Evolutionary conservation across 352 stramenopile species (phyloP).

Genomic region (Phytophthora melonis): DNA sequence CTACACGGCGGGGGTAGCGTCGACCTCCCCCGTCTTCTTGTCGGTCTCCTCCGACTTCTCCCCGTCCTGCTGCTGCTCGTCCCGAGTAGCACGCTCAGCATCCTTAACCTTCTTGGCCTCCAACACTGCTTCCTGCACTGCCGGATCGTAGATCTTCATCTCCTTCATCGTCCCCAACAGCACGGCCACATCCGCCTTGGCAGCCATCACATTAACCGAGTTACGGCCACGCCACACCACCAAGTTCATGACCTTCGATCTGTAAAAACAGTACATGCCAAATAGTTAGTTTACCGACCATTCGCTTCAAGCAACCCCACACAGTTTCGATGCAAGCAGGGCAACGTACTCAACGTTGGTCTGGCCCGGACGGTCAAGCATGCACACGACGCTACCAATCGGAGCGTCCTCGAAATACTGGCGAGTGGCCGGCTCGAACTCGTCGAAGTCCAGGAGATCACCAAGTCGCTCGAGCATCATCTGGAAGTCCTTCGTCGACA

Average conservation of each 20-base stretch:
- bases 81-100: slow-evolving; percentile 50
- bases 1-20: slow-evolving; percentile 26
- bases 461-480: slow-evolving; percentile 87
- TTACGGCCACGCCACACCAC: slow-evolving; percentile 89
- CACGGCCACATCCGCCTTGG: slow-evolving; percentile 81
- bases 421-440: slow-evolving; percentile 67
- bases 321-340: neutral
- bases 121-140: slow-evolving; percentile 51
- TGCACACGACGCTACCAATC: slow-evolving; percentile 85
- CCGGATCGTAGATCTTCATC: slow-evolving; percentile 74
- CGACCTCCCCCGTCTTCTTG: slow-evolving; percentile 19
- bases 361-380: slow-evolving; percentile 65
- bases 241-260: slow-evolving; percentile 85
- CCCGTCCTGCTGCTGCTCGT: slow-evolving; percentile 42
- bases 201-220: slow-evolving; percentile 89
- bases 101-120: slow-evolving; percentile 63
- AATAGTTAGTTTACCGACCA: slow-evolving; percentile 19
- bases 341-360: slow-evolving; percentile 75
- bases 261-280: slow-evolving; percentile 36
- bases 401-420: slow-evolving; percentile 64
- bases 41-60: slow-evolving; percentile 11
- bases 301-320: neutral
- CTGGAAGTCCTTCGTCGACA: slow-evolving; percentile 81
- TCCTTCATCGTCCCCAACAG: slow-evolving; percentile 88
- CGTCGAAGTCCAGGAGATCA: slow-evolving; percentile 85